phyloP scores from a whole-genome alignment of 2,329 filamentous ascomycete species.

The Cytospora chrysosperma region DNA sequence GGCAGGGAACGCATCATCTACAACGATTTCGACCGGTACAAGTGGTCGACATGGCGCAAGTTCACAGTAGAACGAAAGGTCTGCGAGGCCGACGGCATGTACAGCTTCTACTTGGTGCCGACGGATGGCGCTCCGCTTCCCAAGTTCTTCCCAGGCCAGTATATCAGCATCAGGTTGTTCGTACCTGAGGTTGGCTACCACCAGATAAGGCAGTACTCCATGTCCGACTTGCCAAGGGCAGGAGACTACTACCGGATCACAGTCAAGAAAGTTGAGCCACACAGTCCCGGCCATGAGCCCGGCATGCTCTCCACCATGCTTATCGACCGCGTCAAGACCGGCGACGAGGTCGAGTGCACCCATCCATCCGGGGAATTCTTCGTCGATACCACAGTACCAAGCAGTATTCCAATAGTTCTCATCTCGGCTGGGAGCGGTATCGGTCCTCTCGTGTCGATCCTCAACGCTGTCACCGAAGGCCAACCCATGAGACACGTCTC shows the following conservation, averaged over 20 bases:
- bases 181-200: constrained; percentile 54
- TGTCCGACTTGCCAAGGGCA: constrained; percentile 59
- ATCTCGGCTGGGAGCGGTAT: constrained; percentile 57
- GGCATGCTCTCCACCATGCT: constrained; percentile 66
- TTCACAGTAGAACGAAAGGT: constrained; percentile 63
- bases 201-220: constrained; percentile 68
- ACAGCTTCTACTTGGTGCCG: constrained; percentile 64
- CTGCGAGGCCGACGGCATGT: constrained; percentile 62
- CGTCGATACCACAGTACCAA: constrained; percentile 41
- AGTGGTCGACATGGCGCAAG: constrained; percentile 63
- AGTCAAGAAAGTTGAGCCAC: constrained; percentile 60
- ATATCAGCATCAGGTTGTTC: constrained; percentile 58
- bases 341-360: constrained; percentile 60
- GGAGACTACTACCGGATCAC: constrained; percentile 62
- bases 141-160: constrained; percentile 64
- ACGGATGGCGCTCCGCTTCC: constrained; percentile 59
- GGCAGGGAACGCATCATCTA: constrained; percentile 60
- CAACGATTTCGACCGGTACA: constrained; percentile 44
- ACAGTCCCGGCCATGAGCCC: constrained; percentile 46
- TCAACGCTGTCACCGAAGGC: constrained; percentile 48
- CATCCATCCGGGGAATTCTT: constrained; percentile 61
- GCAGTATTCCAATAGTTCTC: constrained; percentile 48
- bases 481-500: constrained; percentile 46
- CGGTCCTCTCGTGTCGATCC: constrained; percentile 55
- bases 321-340: constrained; percentile 57